A percentile compares a stretch with the other conserved stretches of the same genome.
Conservation (phyloP, 176 grass and related monocot species). For the Urochloa ruziziensis region DNA sequence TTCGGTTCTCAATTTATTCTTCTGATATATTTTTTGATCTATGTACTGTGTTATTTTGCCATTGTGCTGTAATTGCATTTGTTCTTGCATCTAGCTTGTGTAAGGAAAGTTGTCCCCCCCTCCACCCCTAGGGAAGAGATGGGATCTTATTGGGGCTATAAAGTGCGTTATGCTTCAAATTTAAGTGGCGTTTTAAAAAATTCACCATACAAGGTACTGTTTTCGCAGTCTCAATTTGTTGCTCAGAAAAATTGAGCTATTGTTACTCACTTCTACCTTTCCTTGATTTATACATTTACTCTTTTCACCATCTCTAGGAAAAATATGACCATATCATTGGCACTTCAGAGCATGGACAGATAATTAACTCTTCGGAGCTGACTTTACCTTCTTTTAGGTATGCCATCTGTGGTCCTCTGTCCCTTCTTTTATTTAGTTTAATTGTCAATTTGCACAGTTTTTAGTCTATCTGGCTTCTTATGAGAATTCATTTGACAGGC, state of each 20-base stretch:
- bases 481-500: constrained; percentile 46
- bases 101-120: constrained; percentile 58
- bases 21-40: neutral
- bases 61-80: constrained; percentile 30
- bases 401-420: neutral
- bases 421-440: neutral
- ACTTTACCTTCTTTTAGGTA: constrained; percentile 78
- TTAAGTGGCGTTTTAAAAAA: constrained; percentile 66
- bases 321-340: constrained; percentile 96
- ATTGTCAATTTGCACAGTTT: neutral
- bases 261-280: neutral
- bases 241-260: neutral
- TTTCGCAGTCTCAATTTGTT: constrained; percentile 12
- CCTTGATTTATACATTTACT: neutral
- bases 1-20: neutral
- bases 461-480: neutral
- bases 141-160: constrained; percentile 89
- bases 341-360: constrained; percentile 92
- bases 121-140: constrained; percentile 63
- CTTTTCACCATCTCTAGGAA: constrained; percentile 52
- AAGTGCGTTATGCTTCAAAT: constrained; percentile 87
- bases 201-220: constrained; percentile 70
- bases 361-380: constrained; percentile 87
- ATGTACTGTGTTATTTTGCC: neutral
- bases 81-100: constrained; percentile 46